Percentiles rank a stretch among this genome's conserved stretches.
These are phyloP conservation scores for Xylogone sp. DNA, from an alignment of 2,329 filamentous ascomycete genomes.

Conservation along the genomic window DNA sequence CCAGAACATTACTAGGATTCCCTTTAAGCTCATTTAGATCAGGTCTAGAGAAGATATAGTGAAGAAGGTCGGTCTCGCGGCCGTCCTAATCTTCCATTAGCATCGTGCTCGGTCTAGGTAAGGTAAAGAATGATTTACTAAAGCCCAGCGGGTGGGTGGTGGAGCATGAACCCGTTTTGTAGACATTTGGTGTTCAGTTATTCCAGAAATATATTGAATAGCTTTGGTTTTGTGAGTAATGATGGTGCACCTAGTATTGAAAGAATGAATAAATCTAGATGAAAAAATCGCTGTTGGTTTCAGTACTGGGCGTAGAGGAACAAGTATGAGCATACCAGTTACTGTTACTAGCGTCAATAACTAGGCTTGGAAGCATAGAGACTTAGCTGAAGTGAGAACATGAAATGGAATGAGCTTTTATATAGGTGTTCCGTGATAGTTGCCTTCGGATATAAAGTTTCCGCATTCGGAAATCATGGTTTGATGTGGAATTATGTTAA, in stretches of 20 bases:
- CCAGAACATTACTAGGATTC: conserved; percentile 59
- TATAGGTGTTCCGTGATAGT: conserved; percentile 33
- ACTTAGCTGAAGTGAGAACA: background rate
- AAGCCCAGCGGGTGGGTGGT: background rate
- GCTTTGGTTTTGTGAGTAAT: no score
- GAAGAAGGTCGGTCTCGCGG: conserved; percentile 68
- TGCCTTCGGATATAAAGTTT: background rate
- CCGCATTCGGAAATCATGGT: background rate
- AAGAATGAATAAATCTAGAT: no score
- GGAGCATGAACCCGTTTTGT: background rate
- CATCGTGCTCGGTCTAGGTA: conserved; percentile 34
- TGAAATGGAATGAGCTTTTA: conserved; percentile 42
- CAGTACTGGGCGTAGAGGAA: no score
- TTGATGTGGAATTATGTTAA: no score
- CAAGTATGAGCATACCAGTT: background rate
- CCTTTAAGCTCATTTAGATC: conserved; percentile 60
- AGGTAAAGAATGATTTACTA: background rate
- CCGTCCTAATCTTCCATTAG: conserved; percentile 45
- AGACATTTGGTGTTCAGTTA: no score
- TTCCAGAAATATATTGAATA: no score
- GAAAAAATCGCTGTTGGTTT: no score
- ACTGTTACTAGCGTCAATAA: background rate
- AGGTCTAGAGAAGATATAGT: conserved; percentile 61
- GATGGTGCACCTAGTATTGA: no score
- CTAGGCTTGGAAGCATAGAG: background rate